These are phyloP conservation scores for Fusarium equiseti DNA, from an alignment of 2,329 filamentous ascomycete species.

Conservation along the genomic window DNA sequence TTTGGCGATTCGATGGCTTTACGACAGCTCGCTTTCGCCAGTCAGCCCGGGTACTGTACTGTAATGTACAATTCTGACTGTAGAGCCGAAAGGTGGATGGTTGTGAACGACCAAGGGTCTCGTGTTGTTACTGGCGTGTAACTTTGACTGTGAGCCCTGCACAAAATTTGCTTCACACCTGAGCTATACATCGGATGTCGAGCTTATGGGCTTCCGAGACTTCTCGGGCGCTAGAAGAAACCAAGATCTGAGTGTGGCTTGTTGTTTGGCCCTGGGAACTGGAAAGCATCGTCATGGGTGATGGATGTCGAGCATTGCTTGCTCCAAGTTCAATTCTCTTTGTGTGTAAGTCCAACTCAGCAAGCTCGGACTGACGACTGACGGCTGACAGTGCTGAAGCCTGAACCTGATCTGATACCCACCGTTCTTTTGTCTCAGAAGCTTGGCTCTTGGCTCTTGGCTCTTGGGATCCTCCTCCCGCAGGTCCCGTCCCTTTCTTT, in stretches of 20 bases:
- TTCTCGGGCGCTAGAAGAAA: slow-evolving; percentile 36
- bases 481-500: slow-evolving; percentile 6
- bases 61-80: background rate
- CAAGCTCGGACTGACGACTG: background rate
- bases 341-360: background rate
- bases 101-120: slow-evolving; percentile 13
- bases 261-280: background rate
- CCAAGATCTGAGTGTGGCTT: slow-evolving; percentile 18
- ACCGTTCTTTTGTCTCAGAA: slow-evolving; percentile 22
- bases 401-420: background rate
- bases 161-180: slow-evolving; percentile 14
- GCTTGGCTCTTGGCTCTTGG: slow-evolving; percentile 12
- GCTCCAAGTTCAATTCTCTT: slow-evolving; percentile 2
- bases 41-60: background rate
- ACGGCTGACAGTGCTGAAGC: background rate
- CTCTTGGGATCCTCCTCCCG: slow-evolving; percentile 1
- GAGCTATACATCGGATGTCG: slow-evolving; percentile 8
- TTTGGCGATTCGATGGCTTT: slow-evolving; percentile 19
- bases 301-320: slow-evolving; percentile 4
- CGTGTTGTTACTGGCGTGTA: slow-evolving; percentile 20
- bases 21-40: slow-evolving; percentile 5
- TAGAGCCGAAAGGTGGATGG: background rate
- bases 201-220: slow-evolving; percentile 29
- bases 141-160: background rate
- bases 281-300: slow-evolving; percentile 26